Evolutionary conservation across 2,329 filamentous ascomycete genomes (phyloP), one percentile per base, ranked within the genome.

Genomic region (Didymella segeticola): DNA sequence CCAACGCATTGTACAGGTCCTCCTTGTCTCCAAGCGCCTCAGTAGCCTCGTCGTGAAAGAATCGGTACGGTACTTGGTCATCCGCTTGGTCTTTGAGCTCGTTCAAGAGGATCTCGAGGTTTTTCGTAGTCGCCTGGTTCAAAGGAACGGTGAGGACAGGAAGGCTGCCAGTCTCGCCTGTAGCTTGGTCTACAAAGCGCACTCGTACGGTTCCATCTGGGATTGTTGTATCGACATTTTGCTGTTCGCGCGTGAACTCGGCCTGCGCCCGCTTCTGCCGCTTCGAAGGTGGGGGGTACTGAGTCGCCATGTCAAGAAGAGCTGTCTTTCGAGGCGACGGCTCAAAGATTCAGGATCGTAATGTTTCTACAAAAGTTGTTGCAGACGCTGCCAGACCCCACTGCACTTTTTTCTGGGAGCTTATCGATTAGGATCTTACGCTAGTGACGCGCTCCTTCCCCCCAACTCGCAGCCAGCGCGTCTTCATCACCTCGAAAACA

Each of bases 101-200:
- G 73, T 97, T 98, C 49, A 96, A 76, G 0, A 97, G 82, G 9
- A 93, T 83, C 47, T 95, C 93, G 3, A 98, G 83, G 65, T 97
- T 96, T 79, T 91, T 93, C 58, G 95, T 90, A 7, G 85, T 89
- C 2, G 93, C 89, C 78, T 97, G 89, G 52, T 88, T 89, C 26
- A 97, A 84, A 11, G 91, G 88, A 34, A 97, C 88, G 72, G 78
- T 89, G 74, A 76, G 68, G 7, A 84, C 91, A 74, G 80, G 88
- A 73, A 83, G 88, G 65, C 83, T 91, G 77, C 82, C 91, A 73
- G 81, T 85, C 78, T 82, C 78, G 53, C 85, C 84, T 8, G 83
- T 86, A 53, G 83, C 89, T 84, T 90, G 86, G 74, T 98, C 92
- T 69, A 91, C 83, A 76, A 98, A 97, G 62, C 93, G 90, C 41